Conservation (phyloP, 208 protist genomes). For the Porcisia hertigi region DNA sequence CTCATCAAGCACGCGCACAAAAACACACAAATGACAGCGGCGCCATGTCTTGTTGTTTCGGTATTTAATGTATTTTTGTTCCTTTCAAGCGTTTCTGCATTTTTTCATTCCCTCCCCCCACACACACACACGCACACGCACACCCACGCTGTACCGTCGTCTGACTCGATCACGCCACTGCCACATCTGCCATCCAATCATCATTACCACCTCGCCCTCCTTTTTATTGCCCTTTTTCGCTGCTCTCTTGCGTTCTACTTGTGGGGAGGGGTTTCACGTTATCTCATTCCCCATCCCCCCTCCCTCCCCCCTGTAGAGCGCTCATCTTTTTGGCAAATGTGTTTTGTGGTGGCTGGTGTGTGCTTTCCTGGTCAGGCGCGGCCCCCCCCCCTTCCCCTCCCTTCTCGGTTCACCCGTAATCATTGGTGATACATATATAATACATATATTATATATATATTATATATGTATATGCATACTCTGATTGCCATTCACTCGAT, state of each 20-base stretch:
- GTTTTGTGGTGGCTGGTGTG: neutral
- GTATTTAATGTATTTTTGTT: neutral
- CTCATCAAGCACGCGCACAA: neutral
- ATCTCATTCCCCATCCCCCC: too few species aligned
- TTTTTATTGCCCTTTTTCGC: neutral
- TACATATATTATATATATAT: neutral
- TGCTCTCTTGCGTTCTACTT: neutral
- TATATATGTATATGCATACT: neutral
- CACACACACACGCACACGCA: too few species aligned
- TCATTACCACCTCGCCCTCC: neutral
- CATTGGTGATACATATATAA: too few species aligned
- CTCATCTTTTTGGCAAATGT: conserved; percentile 8
- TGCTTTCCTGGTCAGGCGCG: neutral
- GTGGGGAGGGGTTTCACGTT: too few species aligned
- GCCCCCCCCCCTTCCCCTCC: neutral
- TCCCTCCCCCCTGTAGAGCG: neutral
- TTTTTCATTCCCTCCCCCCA: neutral
- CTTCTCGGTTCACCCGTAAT: too few species aligned
- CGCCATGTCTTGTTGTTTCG: neutral
- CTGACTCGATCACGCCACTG: neutral
- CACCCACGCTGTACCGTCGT: neutral
- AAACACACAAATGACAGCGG: neutral
- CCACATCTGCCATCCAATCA: too few species aligned
- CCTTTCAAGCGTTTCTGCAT: neutral
- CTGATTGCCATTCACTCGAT: neutral